Evolutionary conservation across 2,329 filamentous ascomycete species (phyloP).

Genomic region (Lizonia empirigonia): DNA sequence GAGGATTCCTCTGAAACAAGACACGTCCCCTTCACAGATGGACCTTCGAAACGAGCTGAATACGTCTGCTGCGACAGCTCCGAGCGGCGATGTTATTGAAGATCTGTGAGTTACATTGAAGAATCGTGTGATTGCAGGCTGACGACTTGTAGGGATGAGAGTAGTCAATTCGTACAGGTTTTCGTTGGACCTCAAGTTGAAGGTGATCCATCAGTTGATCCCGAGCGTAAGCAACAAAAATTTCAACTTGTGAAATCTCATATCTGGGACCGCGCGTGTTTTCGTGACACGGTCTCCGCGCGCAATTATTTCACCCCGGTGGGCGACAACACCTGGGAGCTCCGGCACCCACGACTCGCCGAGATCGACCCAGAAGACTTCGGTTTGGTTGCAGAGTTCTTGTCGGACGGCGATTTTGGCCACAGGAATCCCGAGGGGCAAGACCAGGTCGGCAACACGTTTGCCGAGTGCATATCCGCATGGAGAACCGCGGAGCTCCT

Average conservation of each 20-base stretch:
- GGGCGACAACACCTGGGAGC: conserved; percentile 22
- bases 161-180: conserved; percentile 29
- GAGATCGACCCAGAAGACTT: conserved; percentile 32
- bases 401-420: conserved; percentile 31
- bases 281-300: conserved; percentile 15
- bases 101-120: conserved; percentile 23
- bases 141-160: conserved; percentile 15
- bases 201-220: conserved; percentile 18
- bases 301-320: conserved; percentile 18
- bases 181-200: conserved; percentile 7
- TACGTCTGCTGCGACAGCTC: background rate
- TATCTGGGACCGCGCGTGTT: conserved; percentile 26
- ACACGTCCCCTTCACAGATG: background rate
- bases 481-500: conserved; percentile 32
- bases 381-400: conserved; percentile 30
- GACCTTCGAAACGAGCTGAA: background rate
- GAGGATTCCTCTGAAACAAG: background rate
- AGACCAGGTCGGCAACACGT: conserved; percentile 14
- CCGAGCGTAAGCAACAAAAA: conserved; percentile 7
- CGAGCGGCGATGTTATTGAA: conserved; percentile 21
- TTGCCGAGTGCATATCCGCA: conserved; percentile 29
- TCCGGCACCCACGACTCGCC: conserved; percentile 23
- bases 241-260: conserved; percentile 10
- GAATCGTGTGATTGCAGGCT: background rate
- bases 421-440: conserved; percentile 15